Percentiles rank a stretch among this genome's conserved stretches.
Conservation (phyloP, 805 yeast species). For the Zygosaccharomyces kombuchaensis region DNA sequence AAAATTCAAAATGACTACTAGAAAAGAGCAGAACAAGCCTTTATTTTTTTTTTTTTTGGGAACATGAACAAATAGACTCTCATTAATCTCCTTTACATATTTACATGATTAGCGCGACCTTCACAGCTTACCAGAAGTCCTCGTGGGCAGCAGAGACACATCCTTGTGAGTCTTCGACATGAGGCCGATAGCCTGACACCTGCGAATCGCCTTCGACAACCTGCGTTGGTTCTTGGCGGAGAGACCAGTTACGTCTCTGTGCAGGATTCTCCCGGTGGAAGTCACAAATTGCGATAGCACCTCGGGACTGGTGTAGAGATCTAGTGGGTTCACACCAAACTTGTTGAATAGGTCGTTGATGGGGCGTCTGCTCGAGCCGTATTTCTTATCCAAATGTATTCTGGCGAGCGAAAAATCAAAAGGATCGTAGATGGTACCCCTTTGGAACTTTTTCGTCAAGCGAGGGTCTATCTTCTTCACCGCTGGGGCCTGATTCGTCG, state of each 20-base stretch:
- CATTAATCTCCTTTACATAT: slow-evolving; percentile 7
- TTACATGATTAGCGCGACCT: slow-evolving; percentile 7
- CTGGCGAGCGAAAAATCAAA: slow-evolving; percentile 69
- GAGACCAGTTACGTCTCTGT: slow-evolving; percentile 68
- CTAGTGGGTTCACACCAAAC: slow-evolving; percentile 60
- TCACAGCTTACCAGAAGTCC: slow-evolving; percentile 18
- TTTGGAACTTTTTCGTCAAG: slow-evolving; percentile 45
- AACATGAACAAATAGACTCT: background rate
- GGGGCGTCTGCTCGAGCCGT: slow-evolving; percentile 22
- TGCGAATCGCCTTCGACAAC: slow-evolving; percentile 69
- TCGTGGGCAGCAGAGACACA: slow-evolving; percentile 41
- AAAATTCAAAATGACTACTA: no score
- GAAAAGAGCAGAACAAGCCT: no score
- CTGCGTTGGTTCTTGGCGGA: slow-evolving; percentile 61
- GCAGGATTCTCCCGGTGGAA: slow-evolving; percentile 70
- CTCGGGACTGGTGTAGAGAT: slow-evolving; percentile 68
- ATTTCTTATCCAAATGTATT: slow-evolving; percentile 46
- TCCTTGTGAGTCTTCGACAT: slow-evolving; percentile 71
- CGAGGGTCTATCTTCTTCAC: slow-evolving; percentile 33
- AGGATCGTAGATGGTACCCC: slow-evolving; percentile 66
- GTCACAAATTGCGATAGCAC: slow-evolving; percentile 61
- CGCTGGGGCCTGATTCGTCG: slow-evolving; percentile 9
- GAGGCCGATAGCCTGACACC: slow-evolving; percentile 77
- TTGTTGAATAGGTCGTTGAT: slow-evolving; percentile 40
- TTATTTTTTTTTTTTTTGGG: no score